Base-by-base conservation (phyloP, 2,329 filamentous ascomycete genomes). In the Leptographium procerum region DNA sequence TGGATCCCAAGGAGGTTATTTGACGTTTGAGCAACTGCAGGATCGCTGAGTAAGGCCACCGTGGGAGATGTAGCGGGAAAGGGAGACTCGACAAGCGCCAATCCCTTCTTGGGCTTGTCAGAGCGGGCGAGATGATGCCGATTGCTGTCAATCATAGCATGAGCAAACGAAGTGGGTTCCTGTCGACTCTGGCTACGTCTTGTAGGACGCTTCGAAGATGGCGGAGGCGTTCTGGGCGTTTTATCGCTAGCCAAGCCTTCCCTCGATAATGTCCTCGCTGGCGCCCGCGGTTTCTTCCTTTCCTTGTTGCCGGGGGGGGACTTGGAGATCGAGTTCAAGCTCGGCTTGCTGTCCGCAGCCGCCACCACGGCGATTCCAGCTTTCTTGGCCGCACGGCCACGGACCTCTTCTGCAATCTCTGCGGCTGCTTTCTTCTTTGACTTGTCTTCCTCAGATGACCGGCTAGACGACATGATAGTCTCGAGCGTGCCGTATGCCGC, bases 381-480 rank as follows among this genome's bases (percentile, higher is more conserved):
- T 63, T 76, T 78, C 31, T 66, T 70, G 2, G 59, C 53, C 7
- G 73, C 71, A 56, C 79, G 75, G 29, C 77, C 80, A 47, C 77
- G 79, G 40, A 82, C 75, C 57, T 80, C 76, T 8, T 79, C 77
- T 0, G 78, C 76, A 29, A 85, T 71, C 59, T 82, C 80, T 1
- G 77, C 73, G 0, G 82, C 82, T 1, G 81, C 75, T 65, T 79
- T 83, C 68, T 82, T 84, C 63, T 77, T 81, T n/a, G 76, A 72
- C 63, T 76, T 79, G 48, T 84, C 82, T 40, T 84, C 82, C 62
- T 85, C 83, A 0, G 82, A 85, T 1, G 82, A 85, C 29, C 82
- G 77, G 61, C 82, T 85, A 0, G 81, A 83, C 28, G 81, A 85
- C 75, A 85, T 85, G 65, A 86, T 86, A 0, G 83, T 86, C 65